phyloP scores from a whole-genome alignment of 345 rosid species.

The Iberis pinnata region DNA sequence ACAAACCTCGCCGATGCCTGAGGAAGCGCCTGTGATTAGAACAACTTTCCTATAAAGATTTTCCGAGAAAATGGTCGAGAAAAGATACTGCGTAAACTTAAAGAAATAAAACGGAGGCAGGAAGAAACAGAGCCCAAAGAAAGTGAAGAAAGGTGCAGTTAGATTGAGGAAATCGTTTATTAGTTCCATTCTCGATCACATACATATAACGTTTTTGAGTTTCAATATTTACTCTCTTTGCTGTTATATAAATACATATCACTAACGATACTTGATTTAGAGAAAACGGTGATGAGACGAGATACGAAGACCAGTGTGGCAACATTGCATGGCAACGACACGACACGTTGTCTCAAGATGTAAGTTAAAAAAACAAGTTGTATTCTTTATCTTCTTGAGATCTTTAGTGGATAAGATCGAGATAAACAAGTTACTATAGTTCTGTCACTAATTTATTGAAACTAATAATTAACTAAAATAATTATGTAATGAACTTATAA shows the following conservation, averaged over 20 bases:
- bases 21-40: constrained; percentile 60
- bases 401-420: constrained; percentile 27
- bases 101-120: constrained; percentile 41
- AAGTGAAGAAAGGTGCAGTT: constrained; percentile 42
- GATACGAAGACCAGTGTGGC: constrained; percentile 35
- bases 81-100: constrained; percentile 32
- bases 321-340: constrained; percentile 32
- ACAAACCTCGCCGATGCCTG: constrained; percentile 66
- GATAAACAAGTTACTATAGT: too few species aligned
- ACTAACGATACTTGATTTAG: neutral
- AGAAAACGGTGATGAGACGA: constrained; percentile 21
- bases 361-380: too few species aligned
- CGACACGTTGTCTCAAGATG: constrained; percentile 38
- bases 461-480: too few species aligned
- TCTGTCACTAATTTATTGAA: too few species aligned
- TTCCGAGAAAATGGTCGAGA: constrained; percentile 34
- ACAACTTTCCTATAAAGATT: constrained; percentile 45
- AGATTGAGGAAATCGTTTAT: constrained; percentile 43
- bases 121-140: constrained; percentile 41
- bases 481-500: too few species aligned
- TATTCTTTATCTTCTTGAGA: constrained; percentile 7
- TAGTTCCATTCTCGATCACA: constrained; percentile 33
- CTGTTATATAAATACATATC: neutral
- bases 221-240: neutral
- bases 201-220: neutral